Percentiles rank a stretch among this genome's conserved stretches.
Evolutionary conservation across 108 stramenopile genomes (phyloP).

Genomic region (Parietichytrium sp.): DNA sequence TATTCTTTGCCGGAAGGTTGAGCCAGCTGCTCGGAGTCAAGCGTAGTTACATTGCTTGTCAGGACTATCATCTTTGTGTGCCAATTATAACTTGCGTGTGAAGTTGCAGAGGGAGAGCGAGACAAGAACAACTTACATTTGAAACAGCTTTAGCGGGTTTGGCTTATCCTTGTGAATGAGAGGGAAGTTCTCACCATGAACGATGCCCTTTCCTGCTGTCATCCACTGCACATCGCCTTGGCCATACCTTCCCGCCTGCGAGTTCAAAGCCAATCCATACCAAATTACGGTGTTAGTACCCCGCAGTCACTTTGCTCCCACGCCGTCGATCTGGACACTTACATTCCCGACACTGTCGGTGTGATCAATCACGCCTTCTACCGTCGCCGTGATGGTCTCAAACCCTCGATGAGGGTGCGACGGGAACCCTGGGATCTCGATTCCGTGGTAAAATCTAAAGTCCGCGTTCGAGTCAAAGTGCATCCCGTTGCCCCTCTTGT

Average conservation of each 20-base stretch:
- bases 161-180: slow-evolving; percentile 63
- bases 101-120: too few relatives aligned
- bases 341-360: slow-evolving; percentile 74
- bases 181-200: slow-evolving; percentile 81
- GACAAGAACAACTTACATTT: too few relatives aligned
- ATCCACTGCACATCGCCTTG: slow-evolving; percentile 85
- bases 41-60: slow-evolving; percentile 77
- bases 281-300: too few relatives aligned
- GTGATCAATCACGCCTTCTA: slow-evolving; percentile 84
- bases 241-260: slow-evolving; percentile 46
- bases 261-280: too few relatives aligned
- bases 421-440: slow-evolving; percentile 42
- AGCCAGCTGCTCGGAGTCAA: slow-evolving; percentile 64
- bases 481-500: slow-evolving; percentile 40
- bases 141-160: slow-evolving; percentile 53
- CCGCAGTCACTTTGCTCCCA: too few relatives aligned
- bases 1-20: slow-evolving; percentile 72
- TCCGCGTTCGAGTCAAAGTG: slow-evolving; percentile 43
- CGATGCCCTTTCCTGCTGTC: slow-evolving; percentile 87
- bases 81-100: too few relatives aligned
- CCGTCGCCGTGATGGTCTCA: slow-evolving; percentile 84
- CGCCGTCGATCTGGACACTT: too few relatives aligned
- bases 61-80: background rate
- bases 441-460: slow-evolving; percentile 48
- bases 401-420: slow-evolving; percentile 82